phyloP scores from a whole-genome alignment of 805 yeast genomes.

The Wickerhamiella domercqiae region DNA sequence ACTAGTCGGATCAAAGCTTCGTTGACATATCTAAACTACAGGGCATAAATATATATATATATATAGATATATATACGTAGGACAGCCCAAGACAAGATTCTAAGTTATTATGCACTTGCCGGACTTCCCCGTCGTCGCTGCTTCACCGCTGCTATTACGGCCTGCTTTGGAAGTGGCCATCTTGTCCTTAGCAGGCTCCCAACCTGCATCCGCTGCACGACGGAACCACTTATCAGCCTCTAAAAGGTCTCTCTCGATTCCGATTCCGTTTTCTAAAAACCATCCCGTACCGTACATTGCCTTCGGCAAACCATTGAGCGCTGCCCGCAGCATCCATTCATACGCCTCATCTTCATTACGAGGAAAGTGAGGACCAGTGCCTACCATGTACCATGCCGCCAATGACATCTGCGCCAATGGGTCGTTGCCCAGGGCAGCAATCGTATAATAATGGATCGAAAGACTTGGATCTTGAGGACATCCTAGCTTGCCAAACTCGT shows the following conservation, averaged over 20 bases:
- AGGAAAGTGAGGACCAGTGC: slow-evolving; percentile 68
- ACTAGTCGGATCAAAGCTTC: neutral
- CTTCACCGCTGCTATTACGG: slow-evolving; percentile 15
- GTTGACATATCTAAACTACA: neutral
- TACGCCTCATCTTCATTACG: slow-evolving; percentile 74
- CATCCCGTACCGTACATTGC: slow-evolving; percentile 79
- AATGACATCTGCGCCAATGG: slow-evolving; percentile 79
- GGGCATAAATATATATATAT: neutral
- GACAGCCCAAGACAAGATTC: neutral
- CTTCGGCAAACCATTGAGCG: slow-evolving; percentile 53
- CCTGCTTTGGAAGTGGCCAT: slow-evolving; percentile 13
- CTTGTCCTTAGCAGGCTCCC: slow-evolving; percentile 36
- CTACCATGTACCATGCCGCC: slow-evolving; percentile 94
- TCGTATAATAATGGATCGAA: slow-evolving; percentile 82
- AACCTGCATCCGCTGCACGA: slow-evolving; percentile 52
- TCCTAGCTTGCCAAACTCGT: slow-evolving; percentile 58
- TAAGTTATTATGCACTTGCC: slow-evolving; percentile 32
- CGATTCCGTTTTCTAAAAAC: slow-evolving; percentile 77
- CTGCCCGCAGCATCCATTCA: slow-evolving; percentile 88
- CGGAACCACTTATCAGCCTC: slow-evolving; percentile 63
- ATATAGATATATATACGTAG: neutral
- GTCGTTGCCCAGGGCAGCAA: slow-evolving; percentile 81
- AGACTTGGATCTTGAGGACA: slow-evolving; percentile 67
- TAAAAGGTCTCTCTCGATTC: slow-evolving; percentile 44
- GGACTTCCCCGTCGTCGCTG: slow-evolving; percentile 19